phyloP scores from a whole-genome alignment of 495 filamentous ascomycete genomes.

The Penicillium tannophilum region DNA sequence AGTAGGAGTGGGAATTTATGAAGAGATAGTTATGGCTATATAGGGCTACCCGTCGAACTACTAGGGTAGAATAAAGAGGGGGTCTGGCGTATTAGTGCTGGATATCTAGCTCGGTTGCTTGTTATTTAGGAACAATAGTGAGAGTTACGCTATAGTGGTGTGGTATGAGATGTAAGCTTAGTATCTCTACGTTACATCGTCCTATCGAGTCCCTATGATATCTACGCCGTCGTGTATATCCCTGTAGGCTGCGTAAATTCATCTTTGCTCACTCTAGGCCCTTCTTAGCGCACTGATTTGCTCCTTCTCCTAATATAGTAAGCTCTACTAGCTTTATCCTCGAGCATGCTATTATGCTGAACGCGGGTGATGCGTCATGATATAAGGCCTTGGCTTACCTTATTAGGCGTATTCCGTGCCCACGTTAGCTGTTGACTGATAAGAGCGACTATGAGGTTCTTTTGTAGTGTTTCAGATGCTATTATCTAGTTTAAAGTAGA shows the following conservation, averaged over 20 bases:
- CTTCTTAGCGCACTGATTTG: not conserved
- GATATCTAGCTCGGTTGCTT: conserved; percentile 1
- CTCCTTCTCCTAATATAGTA: not conserved
- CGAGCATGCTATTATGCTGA: not conserved
- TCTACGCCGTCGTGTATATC: conserved; percentile 3
- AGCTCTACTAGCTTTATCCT: not conserved
- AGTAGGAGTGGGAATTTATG: not conserved
- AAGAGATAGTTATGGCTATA: not conserved
- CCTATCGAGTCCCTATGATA: not conserved
- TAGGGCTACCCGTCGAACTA: conserved; percentile 5
- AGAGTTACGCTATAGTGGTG: not conserved
- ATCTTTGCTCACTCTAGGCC: conserved; percentile 2
- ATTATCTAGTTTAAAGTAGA: not conserved
- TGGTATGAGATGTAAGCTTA: conserved; percentile 3
- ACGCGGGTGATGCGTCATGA: conserved; percentile 5
- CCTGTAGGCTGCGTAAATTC: conserved; percentile 1
- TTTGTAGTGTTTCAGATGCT: conserved; percentile 1
- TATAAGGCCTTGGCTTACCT: conserved; percentile 1
- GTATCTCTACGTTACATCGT: conserved; percentile 2
- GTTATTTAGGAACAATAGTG: not conserved
- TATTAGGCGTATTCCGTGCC: not conserved
- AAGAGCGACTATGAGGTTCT: conserved; percentile 1
- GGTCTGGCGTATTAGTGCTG: conserved; percentile 1
- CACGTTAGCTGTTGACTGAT: conserved; percentile 3
- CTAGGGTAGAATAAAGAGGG: not conserved